Evolutionary conservation across 352 stramenopile genomes (phyloP).

Genomic region (Elongisporangium undulatum): DNA sequence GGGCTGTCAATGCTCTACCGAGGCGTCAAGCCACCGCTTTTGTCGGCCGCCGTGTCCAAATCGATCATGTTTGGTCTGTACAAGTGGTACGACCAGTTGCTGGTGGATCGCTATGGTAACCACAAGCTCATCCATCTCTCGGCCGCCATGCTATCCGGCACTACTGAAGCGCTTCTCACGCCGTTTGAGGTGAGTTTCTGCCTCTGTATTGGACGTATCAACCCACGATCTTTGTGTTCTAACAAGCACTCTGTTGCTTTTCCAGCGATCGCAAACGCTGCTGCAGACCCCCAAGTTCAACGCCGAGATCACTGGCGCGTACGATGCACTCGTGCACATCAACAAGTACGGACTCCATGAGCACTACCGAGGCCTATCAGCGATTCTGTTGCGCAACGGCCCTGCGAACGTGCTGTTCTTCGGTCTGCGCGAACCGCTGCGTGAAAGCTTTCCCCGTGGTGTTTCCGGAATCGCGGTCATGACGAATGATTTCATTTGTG

Average conservation of each 20-base stretch:
- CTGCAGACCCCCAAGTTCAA: slow-evolving; percentile 88
- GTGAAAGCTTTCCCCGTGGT: slow-evolving; percentile 49
- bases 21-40: slow-evolving; percentile 76
- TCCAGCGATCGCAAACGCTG: slow-evolving; percentile 75
- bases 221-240: background rate
- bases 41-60: slow-evolving; percentile 85
- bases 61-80: slow-evolving; percentile 90
- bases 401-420: slow-evolving; percentile 87
- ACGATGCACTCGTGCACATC: slow-evolving; percentile 73
- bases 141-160: slow-evolving; percentile 64
- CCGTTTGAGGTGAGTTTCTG: slow-evolving; percentile 67
- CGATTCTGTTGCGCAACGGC: slow-evolving; percentile 82
- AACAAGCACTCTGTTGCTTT: background rate
- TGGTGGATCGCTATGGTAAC: slow-evolving; percentile 41
- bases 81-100: slow-evolving; percentile 76
- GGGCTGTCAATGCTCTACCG: slow-evolving; percentile 70
- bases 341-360: slow-evolving; percentile 76
- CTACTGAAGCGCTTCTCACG: slow-evolving; percentile 77
- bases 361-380: slow-evolving; percentile 76
- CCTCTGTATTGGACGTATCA: background rate
- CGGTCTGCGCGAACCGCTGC: slow-evolving; percentile 69
- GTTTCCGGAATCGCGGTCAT: slow-evolving; percentile 39
- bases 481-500: slow-evolving; percentile 81
- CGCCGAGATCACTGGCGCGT: slow-evolving; percentile 63
- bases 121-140: slow-evolving; percentile 39